phyloP scores from a whole-genome alignment of 768 basidiomycete genomes.

The Serpula lacrymans region DNA sequence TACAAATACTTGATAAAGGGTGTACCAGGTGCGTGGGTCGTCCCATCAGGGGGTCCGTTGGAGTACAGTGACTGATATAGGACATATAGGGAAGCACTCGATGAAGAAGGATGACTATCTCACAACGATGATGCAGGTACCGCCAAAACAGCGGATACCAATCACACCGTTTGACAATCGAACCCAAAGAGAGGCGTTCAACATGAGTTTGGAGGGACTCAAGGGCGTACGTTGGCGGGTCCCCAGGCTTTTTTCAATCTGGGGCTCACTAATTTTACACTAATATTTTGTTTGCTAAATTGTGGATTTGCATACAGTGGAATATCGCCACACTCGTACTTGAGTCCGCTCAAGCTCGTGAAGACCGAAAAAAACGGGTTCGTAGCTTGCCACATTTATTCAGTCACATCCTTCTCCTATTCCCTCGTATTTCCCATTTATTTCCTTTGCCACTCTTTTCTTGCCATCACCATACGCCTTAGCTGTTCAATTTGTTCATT shows the following conservation, averaged over 20 bases:
- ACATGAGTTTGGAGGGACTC: slow-evolving; percentile 66
- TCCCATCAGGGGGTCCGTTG: not conserved
- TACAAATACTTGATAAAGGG: slow-evolving; percentile 78
- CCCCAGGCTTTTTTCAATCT: too few relatives aligned
- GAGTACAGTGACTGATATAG: slow-evolving; percentile 6
- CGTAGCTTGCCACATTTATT: slow-evolving; percentile 28
- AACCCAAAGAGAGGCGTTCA: slow-evolving; percentile 72
- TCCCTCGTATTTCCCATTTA: slow-evolving; percentile 2
- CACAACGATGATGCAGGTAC: slow-evolving; percentile 58
- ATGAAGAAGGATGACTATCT: slow-evolving; percentile 78
- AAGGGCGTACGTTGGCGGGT: slow-evolving; percentile 56
- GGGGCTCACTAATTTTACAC: slow-evolving; percentile 5
- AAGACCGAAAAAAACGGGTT: slow-evolving; percentile 76
- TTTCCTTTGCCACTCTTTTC: slow-evolving; percentile 11
- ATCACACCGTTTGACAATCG: slow-evolving; percentile 61
- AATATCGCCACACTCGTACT: slow-evolving; percentile 57
- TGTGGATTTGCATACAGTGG: slow-evolving; percentile 45
- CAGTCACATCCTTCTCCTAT: not conserved
- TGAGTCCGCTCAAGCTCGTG: slow-evolving; percentile 71
- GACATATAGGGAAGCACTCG: slow-evolving; percentile 63
- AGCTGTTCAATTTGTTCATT: too few relatives aligned
- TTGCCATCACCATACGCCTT: not conserved
- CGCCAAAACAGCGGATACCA: slow-evolving; percentile 65
- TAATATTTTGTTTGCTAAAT: slow-evolving; percentile 11
- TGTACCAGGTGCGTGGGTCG: slow-evolving; percentile 54